Percentiles rank a stretch among this genome's conserved stretches.
phyloP scores from a whole-genome alignment of 805 yeast genomes.

The Blastobotrys chiropterorum region DNA sequence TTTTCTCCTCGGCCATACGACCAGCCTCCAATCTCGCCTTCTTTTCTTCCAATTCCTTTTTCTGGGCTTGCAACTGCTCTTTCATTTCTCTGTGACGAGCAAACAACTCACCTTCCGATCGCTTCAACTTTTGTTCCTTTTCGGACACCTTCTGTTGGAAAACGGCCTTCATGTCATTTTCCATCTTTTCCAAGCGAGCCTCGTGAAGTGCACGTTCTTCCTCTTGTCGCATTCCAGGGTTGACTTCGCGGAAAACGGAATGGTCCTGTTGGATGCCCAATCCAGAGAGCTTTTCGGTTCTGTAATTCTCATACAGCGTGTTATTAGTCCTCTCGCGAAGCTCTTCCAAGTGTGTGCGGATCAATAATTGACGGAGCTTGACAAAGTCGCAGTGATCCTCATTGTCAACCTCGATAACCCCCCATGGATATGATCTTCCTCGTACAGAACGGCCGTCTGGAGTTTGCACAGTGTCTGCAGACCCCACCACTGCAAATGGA shows the following conservation, averaged over 20 bases:
- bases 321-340: constrained; percentile 79
- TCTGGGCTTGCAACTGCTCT: constrained; percentile 83
- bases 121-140: constrained; percentile 94
- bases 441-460: constrained; percentile 75
- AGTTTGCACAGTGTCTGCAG: constrained; percentile 60
- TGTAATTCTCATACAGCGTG: constrained; percentile 76
- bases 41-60: constrained; percentile 85
- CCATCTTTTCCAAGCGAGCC: constrained; percentile 89
- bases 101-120: constrained; percentile 93
- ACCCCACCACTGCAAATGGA: constrained; percentile 94
- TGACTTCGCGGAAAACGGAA: constrained; percentile 88
- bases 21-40: constrained; percentile 54
- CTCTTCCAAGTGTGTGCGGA: constrained; percentile 90
- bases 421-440: constrained; percentile 97
- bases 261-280: constrained; percentile 92
- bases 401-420: constrained; percentile 90
- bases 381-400: constrained; percentile 90
- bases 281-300: constrained; percentile 70
- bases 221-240: constrained; percentile 85
- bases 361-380: constrained; percentile 77
- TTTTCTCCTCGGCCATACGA: constrained; percentile 25
- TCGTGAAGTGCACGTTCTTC: constrained; percentile 92
- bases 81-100: constrained; percentile 96
- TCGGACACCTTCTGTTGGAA: constrained; percentile 95
- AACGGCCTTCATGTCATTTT: constrained; percentile 91